Base-by-base conservation (phyloP, 2,329 filamentous ascomycete genomes). In the Aspergillus ustus region DNA sequence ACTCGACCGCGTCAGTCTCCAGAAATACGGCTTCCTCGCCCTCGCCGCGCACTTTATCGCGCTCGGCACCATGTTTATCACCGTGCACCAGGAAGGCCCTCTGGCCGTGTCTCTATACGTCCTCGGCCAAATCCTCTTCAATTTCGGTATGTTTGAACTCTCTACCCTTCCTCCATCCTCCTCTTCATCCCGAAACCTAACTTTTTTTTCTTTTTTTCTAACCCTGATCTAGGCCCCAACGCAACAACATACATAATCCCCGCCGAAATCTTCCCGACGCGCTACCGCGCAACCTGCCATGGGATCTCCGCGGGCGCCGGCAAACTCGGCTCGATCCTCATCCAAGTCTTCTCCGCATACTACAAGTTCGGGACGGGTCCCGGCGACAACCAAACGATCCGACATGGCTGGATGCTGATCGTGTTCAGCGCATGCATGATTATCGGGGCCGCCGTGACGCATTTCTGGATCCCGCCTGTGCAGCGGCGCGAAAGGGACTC, bases 231-330 rank as follows among this genome's bases (percentile, higher is more conserved):
- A 75, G 75, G 74, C 20, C 76, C 76, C 37, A 78, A 78, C 52
- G 74, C 74, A 64, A 78, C 78, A 40, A 79, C 75, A 7, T 78
- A 78, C 60, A 79, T 82, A 67, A 82, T 85, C 43, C 81, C 84
- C n/a, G 83, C 83, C 13, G 84, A 85, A 63, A 78, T 84, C 55
- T 86, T 85, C 64, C 84, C 84, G 3, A 86, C 84, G 0, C 77
- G 81, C 19, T 85, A 85, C 66, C 79, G 84, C 19, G 83, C 78
- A 56, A 83, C 81, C 1, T 83, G 80, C 62, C 82, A 86, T 67
- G 84, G 84, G 20, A 79, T 86, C 62, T 79, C 80, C 29, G 84
- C 84, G n/a, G 84, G 78, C 1, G 70, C 77, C 1, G 84, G 84
- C 4, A 86, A 86, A 67, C 70, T 86, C 0, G 84, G 84, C 19